A percentile compares a stretch with the other conserved stretches of the same genome.
Evolutionary conservation across 2,329 filamentous ascomycete species (phyloP).

Genomic region (Fusarium protoensiforme): DNA sequence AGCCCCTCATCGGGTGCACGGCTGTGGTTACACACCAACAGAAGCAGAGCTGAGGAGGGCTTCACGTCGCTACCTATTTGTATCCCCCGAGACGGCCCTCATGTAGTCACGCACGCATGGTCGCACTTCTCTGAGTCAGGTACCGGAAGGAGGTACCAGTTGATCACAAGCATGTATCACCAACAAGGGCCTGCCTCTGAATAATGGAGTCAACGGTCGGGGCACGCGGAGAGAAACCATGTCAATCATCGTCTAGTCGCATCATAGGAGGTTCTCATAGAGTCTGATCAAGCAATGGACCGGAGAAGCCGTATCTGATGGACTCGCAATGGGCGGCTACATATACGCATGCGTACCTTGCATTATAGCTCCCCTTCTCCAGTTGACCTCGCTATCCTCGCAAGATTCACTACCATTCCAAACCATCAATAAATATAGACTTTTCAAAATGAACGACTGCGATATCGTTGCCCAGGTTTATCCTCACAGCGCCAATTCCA

Average conservation of each 20-base stretch:
- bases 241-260: not conserved
- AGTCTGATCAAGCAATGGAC: not conserved
- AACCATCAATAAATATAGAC: not conserved
- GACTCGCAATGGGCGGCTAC: not conserved
- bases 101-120: not conserved
- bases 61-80: not conserved
- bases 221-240: not conserved
- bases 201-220: not conserved
- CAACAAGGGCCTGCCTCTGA: not conserved
- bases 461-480: constrained; percentile 3
- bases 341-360: not conserved
- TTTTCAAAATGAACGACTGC: not conserved
- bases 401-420: not conserved
- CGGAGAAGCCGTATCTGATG: not conserved
- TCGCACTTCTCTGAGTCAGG: not conserved
- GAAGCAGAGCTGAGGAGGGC: not conserved
- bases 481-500: not conserved
- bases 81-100: not conserved
- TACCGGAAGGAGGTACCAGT: not conserved
- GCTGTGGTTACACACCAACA: not conserved
- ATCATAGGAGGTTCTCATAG: not conserved
- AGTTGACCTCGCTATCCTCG: not conserved
- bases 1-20: not conserved
- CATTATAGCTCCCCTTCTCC: not conserved
- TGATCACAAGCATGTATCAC: not conserved